Evolutionary conservation across 129 eudicot genomes (phyloP), one percentile per base, ranked within the genome.

Genomic region (Tagetes erecta): DNA sequence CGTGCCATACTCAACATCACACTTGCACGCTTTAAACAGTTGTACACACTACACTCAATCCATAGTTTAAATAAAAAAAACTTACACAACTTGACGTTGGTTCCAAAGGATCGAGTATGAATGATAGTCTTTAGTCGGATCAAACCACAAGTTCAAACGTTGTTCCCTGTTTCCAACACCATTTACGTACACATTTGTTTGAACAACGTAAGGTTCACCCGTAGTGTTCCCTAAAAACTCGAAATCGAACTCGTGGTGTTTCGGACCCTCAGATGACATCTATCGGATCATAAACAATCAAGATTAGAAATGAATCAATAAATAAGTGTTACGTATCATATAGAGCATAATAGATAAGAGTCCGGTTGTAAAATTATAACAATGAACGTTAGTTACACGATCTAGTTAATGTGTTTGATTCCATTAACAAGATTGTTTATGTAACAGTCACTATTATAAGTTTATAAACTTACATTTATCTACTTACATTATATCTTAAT

Each of bases 31-130:
- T 6, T 67, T 30, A 76, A 9, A 1, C 7, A 45, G 41, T 76
- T 76, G 75, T 76, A 76, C 75, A 12, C 34, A n/a, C 47, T 1
- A 20, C 27, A 20, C 27, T 20, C 27, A 20, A 20, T 20, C 27
- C 27, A 20, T 20, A 20, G 27, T 20, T 20, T 20, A 20, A 20
- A 20, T 20, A 50, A 35, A 4, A 20, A 36, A 12, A 56, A 73
- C 98, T 88, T 86, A 90, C 98, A 93, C 92, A 68, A 93, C 98
- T 87, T 90, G 91, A 58, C 91, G 96, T n/a, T 83, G 97, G 74
- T 85, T 90, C 98, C 97, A 93, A 5, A 84, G 80, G 20, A 93
- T 35, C 33, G 98, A 90, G 52, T 93, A 93, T 30, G 91, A 58
- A 70, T 93, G 98, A 74, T 90, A 93, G 60, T 83, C 98, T 63